Percentiles rank a stretch among this genome's conserved stretches.
These are phyloP conservation scores for Meira nashicola DNA, from an alignment of 1,284 basidiomycete species.

Conservation along the genomic window DNA sequence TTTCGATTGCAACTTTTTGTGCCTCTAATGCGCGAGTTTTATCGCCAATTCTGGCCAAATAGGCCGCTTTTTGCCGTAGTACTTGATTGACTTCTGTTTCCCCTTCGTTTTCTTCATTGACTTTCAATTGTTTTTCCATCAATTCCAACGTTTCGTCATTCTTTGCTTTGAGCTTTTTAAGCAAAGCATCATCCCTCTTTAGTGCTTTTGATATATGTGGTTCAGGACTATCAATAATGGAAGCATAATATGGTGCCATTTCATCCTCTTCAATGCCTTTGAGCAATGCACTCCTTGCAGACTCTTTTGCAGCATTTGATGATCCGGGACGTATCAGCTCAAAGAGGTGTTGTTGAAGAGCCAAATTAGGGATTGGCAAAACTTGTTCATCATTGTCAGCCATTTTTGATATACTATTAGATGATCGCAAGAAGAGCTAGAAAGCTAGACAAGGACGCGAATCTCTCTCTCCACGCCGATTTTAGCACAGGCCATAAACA, in stretches of 20 bases:
- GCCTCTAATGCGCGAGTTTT: slow-evolving; percentile 64
- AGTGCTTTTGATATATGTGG: slow-evolving; percentile 48
- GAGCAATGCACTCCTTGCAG: slow-evolving; percentile 65
- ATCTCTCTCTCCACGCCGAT: neutral
- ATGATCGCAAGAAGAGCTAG: neutral
- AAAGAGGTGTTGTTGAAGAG: slow-evolving; percentile 49
- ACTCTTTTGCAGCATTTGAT: slow-evolving; percentile 41
- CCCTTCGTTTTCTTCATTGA: slow-evolving; percentile 84
- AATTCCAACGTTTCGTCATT: slow-evolving; percentile 73
- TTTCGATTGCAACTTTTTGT: slow-evolving; percentile 77
- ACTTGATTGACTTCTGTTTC: slow-evolving; percentile 89
- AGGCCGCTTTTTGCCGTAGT: slow-evolving; percentile 76
- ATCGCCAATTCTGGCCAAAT: slow-evolving; percentile 84
- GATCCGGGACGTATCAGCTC: slow-evolving; percentile 21
- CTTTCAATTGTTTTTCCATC: slow-evolving; percentile 72
- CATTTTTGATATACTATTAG: slow-evolving; percentile 17
- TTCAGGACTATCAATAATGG: slow-evolving; percentile 33
- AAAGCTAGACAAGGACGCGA: slow-evolving; percentile 1
- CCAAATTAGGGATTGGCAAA: slow-evolving; percentile 48
- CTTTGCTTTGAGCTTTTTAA: slow-evolving; percentile 67
- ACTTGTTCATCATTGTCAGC: slow-evolving; percentile 39
- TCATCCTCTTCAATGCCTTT: slow-evolving; percentile 75
- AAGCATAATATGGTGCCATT: slow-evolving; percentile 50
- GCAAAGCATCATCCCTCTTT: slow-evolving; percentile 60
- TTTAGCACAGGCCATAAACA: neutral